phyloP scores from a whole-genome alignment of 1,139 yeast species.

The Candida glucosophila region DNA sequence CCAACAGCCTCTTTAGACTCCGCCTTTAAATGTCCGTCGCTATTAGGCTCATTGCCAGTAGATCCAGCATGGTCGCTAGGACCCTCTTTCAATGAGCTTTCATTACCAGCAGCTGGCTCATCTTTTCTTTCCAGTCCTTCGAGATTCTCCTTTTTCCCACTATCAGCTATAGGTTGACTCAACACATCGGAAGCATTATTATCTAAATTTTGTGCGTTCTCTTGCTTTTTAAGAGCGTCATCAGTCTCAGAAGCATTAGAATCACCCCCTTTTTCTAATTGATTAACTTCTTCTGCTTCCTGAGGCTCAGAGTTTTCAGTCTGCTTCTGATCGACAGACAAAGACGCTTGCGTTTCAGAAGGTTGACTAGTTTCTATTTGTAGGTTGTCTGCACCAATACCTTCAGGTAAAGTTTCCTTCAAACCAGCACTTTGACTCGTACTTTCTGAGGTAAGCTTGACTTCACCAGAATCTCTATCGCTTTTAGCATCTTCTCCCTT shows the following conservation, averaged over 20 bases:
- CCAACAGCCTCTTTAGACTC: slow-evolving; percentile 6
- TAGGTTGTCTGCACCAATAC: background rate
- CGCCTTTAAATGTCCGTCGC: slow-evolving; percentile 11
- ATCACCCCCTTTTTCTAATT: slow-evolving; percentile 6
- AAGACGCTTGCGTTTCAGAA: too few relatives aligned
- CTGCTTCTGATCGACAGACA: too few relatives aligned
- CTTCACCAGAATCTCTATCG: slow-evolving; percentile 1
- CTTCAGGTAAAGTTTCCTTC: slow-evolving; percentile 1
- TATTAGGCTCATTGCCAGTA: slow-evolving; percentile 12
- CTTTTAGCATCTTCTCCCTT: slow-evolving; percentile 1
- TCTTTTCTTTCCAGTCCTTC: too few relatives aligned
- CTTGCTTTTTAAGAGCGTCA: too few relatives aligned
- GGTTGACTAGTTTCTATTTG: background rate
- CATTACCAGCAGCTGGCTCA: too few relatives aligned
- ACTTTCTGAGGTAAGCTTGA: background rate
- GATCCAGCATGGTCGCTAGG: too few relatives aligned
- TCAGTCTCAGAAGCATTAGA: too few relatives aligned
- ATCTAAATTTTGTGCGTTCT: too few relatives aligned
- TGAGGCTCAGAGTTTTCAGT: slow-evolving; percentile 7
- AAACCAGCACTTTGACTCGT: background rate
- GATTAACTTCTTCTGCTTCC: slow-evolving; percentile 6
- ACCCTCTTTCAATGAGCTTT: too few relatives aligned
- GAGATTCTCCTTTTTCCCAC: too few relatives aligned
- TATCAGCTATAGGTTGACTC: too few relatives aligned
- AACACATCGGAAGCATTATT: too few relatives aligned